Evolutionary conservation across 2,329 filamentous ascomycete species (phyloP), one percentile per base, ranked within the genome.

Genomic region (Hypoxylon sp.): DNA sequence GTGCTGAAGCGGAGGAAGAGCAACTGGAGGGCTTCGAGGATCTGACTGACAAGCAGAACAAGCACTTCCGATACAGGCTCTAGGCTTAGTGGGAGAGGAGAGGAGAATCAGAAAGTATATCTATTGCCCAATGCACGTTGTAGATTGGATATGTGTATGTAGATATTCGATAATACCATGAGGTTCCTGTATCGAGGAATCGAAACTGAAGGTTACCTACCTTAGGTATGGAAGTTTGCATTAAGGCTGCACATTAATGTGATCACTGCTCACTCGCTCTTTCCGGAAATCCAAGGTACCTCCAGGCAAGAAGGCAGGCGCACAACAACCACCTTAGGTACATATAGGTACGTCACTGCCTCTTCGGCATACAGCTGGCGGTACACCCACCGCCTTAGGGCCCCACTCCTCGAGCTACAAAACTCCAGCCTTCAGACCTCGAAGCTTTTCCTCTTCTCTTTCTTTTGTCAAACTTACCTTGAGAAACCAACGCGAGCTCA

Each of bases 21-120:
- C 17, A 65, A 27, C n/a, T 73, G 19, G 71, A 72, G 29, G 71
- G 71, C 4, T 73, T 69, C 13, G 68, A 73, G 27, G 71, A 73
- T 55, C n/a, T 72, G 44, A 73, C 71, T 4, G 71, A 73, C 50
- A 73, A 71, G 56, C 57, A 73, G 58, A 73, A 73, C 27, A 72
- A 73, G 64, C 70, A 73, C 48, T 73, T 73, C 46, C 62, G 71
- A 42, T 73, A 72, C 32, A 71, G 50, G 42, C 55, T 73, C 21
- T 73, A 17, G 66, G 13, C 10, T 5, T 31, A 27, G 27, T 2
- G 6, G 3, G 17, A 1, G 15, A n/a, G 24, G 24, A 29, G 46
- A 7, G 21, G 13, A 17, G 13, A 10, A 42, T n/a, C 17, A 6
- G n/a, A 13, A 19, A 44, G 10, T 19, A n/a, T 44, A 19, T 19